Conservation (phyloP, 1,284 basidiomycete species). For the Golubevia sp. region DNA sequence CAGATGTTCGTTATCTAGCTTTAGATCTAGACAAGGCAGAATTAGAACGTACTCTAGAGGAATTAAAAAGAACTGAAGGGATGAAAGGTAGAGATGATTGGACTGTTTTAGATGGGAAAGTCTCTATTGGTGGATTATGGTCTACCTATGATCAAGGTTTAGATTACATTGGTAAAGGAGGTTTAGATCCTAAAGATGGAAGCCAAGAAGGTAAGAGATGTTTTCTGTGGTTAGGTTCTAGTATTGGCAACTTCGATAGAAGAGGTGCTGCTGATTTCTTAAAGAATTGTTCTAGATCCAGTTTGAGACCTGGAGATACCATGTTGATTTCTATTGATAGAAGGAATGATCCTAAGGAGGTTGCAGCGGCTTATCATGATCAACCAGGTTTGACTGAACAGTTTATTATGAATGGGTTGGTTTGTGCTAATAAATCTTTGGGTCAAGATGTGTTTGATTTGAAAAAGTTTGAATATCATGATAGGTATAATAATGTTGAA, state of each 20-base stretch:
- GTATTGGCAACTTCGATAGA: slow-evolving; percentile 88
- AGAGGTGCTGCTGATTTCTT: slow-evolving; percentile 77
- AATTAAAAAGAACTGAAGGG: slow-evolving; percentile 68
- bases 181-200: slow-evolving; percentile 36
- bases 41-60: slow-evolving; percentile 77
- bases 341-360: slow-evolving; percentile 71
- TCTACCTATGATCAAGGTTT: slow-evolving; percentile 85
- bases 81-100: slow-evolving; percentile 68
- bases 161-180: slow-evolving; percentile 65
- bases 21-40: slow-evolving; percentile 88
- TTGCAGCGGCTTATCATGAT: slow-evolving; percentile 70
- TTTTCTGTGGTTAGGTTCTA: slow-evolving; percentile 89
- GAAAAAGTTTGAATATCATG: slow-evolving; percentile 81
- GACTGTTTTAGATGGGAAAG: slow-evolving; percentile 43
- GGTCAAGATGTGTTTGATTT: slow-evolving; percentile 65
- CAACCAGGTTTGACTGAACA: slow-evolving; percentile 71
- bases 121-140: slow-evolving; percentile 71
- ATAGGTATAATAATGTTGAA: slow-evolving; percentile 73
- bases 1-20: slow-evolving; percentile 83
- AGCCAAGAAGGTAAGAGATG: slow-evolving; percentile 25
- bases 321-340: slow-evolving; percentile 81
- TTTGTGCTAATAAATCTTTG: slow-evolving; percentile 61
- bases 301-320: slow-evolving; percentile 70
- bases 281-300: slow-evolving; percentile 69
- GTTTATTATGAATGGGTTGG: slow-evolving; percentile 91